A percentile compares a stretch with the other conserved stretches of the same genome.
phyloP scores from a whole-genome alignment of 2,329 filamentous ascomycete species.

The Ophiostoma piceae region DNA sequence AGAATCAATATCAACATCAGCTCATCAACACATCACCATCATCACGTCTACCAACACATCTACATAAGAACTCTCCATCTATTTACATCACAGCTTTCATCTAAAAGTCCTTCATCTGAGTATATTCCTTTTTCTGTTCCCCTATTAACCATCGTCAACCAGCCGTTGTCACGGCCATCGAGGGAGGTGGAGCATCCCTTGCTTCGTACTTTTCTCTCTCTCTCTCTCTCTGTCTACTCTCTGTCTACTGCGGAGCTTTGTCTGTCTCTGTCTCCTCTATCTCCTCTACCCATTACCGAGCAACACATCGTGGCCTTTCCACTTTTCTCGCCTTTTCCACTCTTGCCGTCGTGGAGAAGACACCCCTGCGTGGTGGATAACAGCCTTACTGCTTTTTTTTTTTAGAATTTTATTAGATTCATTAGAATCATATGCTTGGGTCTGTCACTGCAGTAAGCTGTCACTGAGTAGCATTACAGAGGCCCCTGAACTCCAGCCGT shows the following conservation, averaged over 20 bases:
- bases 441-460: no score
- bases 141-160: constrained; percentile 1
- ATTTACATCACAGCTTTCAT: no score
- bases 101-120: not conserved
- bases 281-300: not conserved
- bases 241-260: not conserved
- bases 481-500: not conserved
- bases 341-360: constrained; percentile 13
- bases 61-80: no score
- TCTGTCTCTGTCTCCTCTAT: not conserved
- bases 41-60: not conserved
- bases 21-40: not conserved
- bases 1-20: not conserved
- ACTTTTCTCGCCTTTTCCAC: not conserved
- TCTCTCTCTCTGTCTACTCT: not conserved
- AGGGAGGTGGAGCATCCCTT: constrained; percentile 10
- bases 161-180: constrained; percentile 8
- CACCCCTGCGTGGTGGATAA: constrained; percentile 1
- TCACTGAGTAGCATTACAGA: not conserved
- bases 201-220: constrained; percentile 1
- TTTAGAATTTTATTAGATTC: not conserved
- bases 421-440: no score
- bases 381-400: constrained; percentile 5
- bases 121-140: not conserved
- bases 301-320: constrained; percentile 14